A percentile compares a stretch with the other conserved stretches of the same genome.
phyloP scores from a whole-genome alignment of 2,329 filamentous ascomycete species.

The Cordyceps tenuipes region DNA sequence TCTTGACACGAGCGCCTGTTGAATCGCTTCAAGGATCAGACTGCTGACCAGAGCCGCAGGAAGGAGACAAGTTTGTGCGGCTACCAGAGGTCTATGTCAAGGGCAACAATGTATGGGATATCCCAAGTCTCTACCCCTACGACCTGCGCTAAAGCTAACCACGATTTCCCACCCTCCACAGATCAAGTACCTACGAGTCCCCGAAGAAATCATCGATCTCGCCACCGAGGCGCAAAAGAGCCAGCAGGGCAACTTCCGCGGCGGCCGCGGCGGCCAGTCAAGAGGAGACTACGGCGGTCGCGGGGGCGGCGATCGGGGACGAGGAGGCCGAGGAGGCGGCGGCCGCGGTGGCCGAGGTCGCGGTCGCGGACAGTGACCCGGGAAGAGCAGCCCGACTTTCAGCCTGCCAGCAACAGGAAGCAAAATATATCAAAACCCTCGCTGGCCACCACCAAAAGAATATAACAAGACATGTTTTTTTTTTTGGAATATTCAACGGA shows the following conservation, averaged over 20 bases:
- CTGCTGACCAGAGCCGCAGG: slow-evolving; percentile 34
- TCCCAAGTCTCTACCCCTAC: not conserved
- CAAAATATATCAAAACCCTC: not conserved
- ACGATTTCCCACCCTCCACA: slow-evolving; percentile 27
- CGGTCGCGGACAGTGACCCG: slow-evolving; percentile 24
- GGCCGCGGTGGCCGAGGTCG: slow-evolving; percentile 33
- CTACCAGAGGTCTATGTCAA: slow-evolving; percentile 93
- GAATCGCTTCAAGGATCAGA: not conserved
- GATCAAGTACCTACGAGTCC: slow-evolving; percentile 97
- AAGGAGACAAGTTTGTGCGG: slow-evolving; percentile 88
- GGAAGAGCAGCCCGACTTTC: not conserved
- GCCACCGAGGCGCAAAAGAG: slow-evolving; percentile 87
- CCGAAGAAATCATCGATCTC: slow-evolving; percentile 91
- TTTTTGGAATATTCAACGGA: not conserved
- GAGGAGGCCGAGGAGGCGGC: slow-evolving; percentile 34
- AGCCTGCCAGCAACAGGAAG: no score
- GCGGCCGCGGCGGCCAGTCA: slow-evolving; percentile 52
- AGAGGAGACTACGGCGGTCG: slow-evolving; percentile 51
- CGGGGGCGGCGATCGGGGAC: slow-evolving; percentile 47
- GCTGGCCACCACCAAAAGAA: not conserved
- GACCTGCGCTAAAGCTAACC: not conserved
- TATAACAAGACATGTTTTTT: not conserved
- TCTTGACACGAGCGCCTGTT: not conserved
- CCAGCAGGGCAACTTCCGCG: slow-evolving; percentile 54
- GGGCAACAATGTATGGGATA: slow-evolving; percentile 77